Conservation (phyloP, 768 basidiomycete species). For the Rhodotorula taiwanensis region DNA sequence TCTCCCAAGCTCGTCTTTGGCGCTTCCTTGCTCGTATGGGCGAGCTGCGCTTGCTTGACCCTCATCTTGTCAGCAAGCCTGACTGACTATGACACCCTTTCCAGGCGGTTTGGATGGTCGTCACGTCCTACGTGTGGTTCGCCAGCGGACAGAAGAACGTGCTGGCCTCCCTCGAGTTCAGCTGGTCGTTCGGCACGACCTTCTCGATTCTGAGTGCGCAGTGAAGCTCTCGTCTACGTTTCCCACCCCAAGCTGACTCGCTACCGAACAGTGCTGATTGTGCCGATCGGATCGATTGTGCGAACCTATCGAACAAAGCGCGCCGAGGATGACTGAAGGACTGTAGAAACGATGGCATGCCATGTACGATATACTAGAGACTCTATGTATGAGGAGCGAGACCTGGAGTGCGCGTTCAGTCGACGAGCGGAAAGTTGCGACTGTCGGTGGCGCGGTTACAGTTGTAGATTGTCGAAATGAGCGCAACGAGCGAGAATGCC, state of each 20-base stretch:
- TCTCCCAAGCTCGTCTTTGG: slow-evolving; percentile 12
- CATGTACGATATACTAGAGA: too few relatives aligned
- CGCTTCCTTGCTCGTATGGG: slow-evolving; percentile 18
- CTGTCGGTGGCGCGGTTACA: neutral
- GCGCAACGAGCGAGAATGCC: slow-evolving; percentile 21
- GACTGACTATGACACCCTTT: neutral
- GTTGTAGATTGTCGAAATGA: slow-evolving; percentile 18
- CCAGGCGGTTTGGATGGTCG: slow-evolving; percentile 9
- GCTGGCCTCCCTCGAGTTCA: slow-evolving; percentile 16
- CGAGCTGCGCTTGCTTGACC: neutral
- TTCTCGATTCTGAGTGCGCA: slow-evolving; percentile 23
- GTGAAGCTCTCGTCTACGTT: too few relatives aligned
- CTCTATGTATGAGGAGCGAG: too few relatives aligned
- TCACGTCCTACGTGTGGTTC: slow-evolving; percentile 9
- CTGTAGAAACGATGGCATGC: too few relatives aligned
- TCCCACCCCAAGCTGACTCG: too few relatives aligned
- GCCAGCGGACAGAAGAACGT: slow-evolving; percentile 3
- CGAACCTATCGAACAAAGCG: too few relatives aligned
- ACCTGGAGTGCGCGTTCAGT: too few relatives aligned
- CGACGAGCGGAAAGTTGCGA: neutral
- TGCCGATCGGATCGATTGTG: too few relatives aligned
- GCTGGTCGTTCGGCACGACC: slow-evolving; percentile 12
- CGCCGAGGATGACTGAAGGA: too few relatives aligned
- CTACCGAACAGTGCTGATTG: too few relatives aligned
- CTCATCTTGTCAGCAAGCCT: neutral